Base-by-base conservation (phyloP, 177 flowering plant genomes). In the Vitis hybrid region DNA sequence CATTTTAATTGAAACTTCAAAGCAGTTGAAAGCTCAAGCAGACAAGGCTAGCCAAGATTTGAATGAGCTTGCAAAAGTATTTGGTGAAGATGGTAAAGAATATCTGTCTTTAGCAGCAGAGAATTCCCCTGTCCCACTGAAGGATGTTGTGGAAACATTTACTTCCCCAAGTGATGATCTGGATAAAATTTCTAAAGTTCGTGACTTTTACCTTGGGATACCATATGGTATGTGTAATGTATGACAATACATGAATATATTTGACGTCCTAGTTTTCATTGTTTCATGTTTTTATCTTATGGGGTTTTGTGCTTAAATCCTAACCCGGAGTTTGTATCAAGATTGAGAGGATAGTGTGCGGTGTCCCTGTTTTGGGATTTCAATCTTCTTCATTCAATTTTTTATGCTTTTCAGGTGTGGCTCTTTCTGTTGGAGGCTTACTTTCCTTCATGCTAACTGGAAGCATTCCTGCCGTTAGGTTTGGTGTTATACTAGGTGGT, bases 401-500 rank as follows among this genome's bases (percentile, higher is more conserved):
- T 62, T 62, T 58, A 60, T 70, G 68, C 13, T 78, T 62, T 82
- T 81, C 90, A 95, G 99, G 99, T 75, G 72, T 77, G 32, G 64
- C 88, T 70, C 97, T 95, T 72, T 80, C 86, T 72, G 40, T 79
- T 70, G 89, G 92, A 32, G 98, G 99, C 60, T 92, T 95, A 77
- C 85, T 95, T n/a, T 81, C 85, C 67, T 95, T 95, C 84, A 90
- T 95, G 98, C 18, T 92, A 15, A 87, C 92, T 19, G 97, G 99
- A 52, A 92, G 90, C 82, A 69, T 82, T 74, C 63, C 94, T 72
- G 92, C 93, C 65, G 77, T 95, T 66, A 91, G 98, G 80, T 95
- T 93, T 80, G 99, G 99, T 62, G 85, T 95, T 52, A 86, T 95
- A 66, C 91, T 92, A 30, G 99, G 99, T 19, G 92, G 95, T 65